Conservation (phyloP, 2,329 filamentous ascomycete species). For the Hymenotorrendiella dingleyae region DNA sequence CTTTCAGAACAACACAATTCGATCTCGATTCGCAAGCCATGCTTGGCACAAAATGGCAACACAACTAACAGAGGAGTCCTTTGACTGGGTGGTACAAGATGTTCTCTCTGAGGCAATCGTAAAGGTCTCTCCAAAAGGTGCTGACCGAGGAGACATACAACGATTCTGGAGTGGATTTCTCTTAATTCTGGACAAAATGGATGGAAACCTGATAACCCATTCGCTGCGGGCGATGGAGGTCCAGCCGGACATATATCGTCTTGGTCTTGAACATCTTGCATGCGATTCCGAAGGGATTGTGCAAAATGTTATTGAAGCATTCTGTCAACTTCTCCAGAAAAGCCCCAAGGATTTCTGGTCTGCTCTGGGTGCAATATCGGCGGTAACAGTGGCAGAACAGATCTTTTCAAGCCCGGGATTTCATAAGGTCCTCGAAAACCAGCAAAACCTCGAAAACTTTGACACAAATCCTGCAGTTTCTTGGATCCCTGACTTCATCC, state of each 20-base stretch:
- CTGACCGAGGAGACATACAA: constrained; percentile 48
- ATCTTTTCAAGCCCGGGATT: constrained; percentile 69
- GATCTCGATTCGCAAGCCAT: constrained; percentile 59
- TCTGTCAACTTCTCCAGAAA: constrained; percentile 67
- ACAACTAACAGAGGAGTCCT: constrained; percentile 64
- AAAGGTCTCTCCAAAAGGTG: constrained; percentile 49
- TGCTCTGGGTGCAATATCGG: constrained; percentile 73
- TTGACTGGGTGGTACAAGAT: constrained; percentile 80
- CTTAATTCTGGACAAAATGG: constrained; percentile 67
- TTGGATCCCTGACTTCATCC: constrained; percentile 74
- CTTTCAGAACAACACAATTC: constrained; percentile 63
- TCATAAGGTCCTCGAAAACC: constrained; percentile 54
- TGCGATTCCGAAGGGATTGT: constrained; percentile 51
- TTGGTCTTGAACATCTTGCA: constrained; percentile 50
- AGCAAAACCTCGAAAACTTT: constrained; percentile 45
- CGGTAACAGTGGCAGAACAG: constrained; percentile 75
- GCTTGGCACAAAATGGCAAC: constrained; percentile 63
- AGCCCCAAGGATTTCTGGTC: constrained; percentile 82
- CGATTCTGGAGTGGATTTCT: constrained; percentile 76
- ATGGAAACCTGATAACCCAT: constrained; percentile 68
- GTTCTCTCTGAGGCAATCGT: constrained; percentile 63
- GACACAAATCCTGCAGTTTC: constrained; percentile 57
- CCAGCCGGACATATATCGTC: constrained; percentile 64
- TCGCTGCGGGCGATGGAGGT: constrained; percentile 74
- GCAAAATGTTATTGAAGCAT: constrained; percentile 61